Evolutionary conservation across 306 rosid genomes (phyloP), one percentile per base, ranked within the genome.

Genomic region (Begonia loranthoides): DNA sequence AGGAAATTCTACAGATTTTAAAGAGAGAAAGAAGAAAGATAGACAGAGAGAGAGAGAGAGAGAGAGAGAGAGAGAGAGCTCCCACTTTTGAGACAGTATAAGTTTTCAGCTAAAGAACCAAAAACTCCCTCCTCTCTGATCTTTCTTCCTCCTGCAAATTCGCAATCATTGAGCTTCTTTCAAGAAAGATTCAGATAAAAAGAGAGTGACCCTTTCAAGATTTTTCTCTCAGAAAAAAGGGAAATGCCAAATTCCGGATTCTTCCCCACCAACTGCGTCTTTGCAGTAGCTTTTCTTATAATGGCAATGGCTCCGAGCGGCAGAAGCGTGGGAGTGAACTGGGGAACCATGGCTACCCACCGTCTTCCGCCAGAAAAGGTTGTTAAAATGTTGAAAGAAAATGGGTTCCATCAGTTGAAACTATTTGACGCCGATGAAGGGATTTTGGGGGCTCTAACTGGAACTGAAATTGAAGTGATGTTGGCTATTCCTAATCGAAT

Each of bases 341-440:
- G 97, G 97, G 97, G 97, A 57, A 82, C 90, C n/a, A 73, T 80
- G 83, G 74, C 94, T 0, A 74, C 80, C 33, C 82, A 76, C 62
- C 82, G 73, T 54, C 85, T 86, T 58, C 81, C 94, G 13, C 80
- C 83, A 0, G 69, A 68, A 53, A 82, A 70, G 52, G 86, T 86
- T 15, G 87, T 80, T 12, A 64, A 69, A 67, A 78, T 90, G 95
- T 76, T 90, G 52, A 64, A 58, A 54, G 79, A 85, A 41, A 86
- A 90, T 62, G 92, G 94, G 57, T 70, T 90, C 52, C 51, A 54
- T 9, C 80, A 76, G 55, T 45, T 90, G 67, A 90, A 90, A 72
- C 63, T 90, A 44, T 90, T 90, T 19, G 97, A 90, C 59, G 94
- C 94, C 0, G 95, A 90, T 4, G 92, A 76, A 54, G 67, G 63